These are phyloP conservation scores for Blastobotrys americana DNA, from an alignment of 805 yeast genomes.

Conservation along the genomic window DNA sequence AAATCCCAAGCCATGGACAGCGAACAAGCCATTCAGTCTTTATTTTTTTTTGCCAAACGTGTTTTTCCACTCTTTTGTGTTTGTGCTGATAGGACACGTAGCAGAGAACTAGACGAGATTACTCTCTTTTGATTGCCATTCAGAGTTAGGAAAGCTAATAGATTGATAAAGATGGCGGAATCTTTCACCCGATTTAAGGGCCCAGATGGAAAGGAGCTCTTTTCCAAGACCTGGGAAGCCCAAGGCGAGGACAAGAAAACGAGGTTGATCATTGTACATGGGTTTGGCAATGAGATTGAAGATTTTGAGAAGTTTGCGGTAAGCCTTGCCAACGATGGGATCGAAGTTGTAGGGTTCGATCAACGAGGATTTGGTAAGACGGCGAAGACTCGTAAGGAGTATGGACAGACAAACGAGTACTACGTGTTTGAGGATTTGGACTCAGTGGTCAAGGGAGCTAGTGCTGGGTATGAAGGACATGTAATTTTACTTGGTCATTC, in stretches of 20 bases:
- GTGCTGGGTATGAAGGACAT: conserved; percentile 20
- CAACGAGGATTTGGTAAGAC: conserved; percentile 36
- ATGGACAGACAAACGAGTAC: conserved; percentile 31
- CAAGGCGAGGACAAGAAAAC: conserved; percentile 19
- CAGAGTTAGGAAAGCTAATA: too few relatives aligned
- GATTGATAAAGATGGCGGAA: conserved; percentile 1
- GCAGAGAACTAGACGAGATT: too few relatives aligned
- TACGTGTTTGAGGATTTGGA: conserved; percentile 30
- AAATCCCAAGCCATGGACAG: too few relatives aligned
- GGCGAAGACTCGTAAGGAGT: conserved; percentile 23
- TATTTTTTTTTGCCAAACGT: too few relatives aligned
- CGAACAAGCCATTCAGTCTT: too few relatives aligned
- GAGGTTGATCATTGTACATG: conserved; percentile 31
- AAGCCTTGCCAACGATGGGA: conserved; percentile 26
- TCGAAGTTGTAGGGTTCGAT: conserved; percentile 32
- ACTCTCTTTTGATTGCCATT: too few relatives aligned
- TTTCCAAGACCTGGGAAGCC: conserved; percentile 19
- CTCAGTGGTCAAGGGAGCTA: conserved; percentile 18
- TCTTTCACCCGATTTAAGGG: not conserved
- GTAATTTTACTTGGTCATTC: conserved; percentile 32
- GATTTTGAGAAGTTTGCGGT: conserved; percentile 29
- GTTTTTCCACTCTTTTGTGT: too few relatives aligned
- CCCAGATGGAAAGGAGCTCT: conserved; percentile 13
- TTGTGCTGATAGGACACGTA: too few relatives aligned
- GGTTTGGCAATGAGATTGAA: conserved; percentile 32